phyloP scores from a whole-genome alignment of 176 grass and related monocot species.

The Luzula sylvatica region DNA sequence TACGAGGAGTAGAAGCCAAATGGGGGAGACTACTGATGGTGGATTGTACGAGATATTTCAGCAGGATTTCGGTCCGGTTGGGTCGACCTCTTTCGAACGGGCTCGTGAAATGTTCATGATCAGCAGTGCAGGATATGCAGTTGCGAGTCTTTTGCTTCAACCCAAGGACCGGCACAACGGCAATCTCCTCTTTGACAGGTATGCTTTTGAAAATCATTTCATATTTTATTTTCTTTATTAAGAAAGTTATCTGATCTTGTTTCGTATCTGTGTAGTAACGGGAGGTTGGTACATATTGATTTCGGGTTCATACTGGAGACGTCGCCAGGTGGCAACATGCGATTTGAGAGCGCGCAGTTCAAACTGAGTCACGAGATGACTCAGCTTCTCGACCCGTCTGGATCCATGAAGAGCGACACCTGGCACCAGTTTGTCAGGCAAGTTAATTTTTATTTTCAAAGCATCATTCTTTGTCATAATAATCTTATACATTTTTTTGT shows the following conservation, averaged over 20 bases:
- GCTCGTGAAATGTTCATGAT: constrained; percentile 98
- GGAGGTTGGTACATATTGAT: constrained; percentile 99
- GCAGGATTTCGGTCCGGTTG: constrained; percentile 96
- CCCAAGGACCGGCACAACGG: constrained; percentile 98
- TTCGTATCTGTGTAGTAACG: constrained; percentile 60
- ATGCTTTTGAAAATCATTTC: constrained; percentile 6
- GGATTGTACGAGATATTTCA: constrained; percentile 98
- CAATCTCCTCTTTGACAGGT: constrained; percentile 99
- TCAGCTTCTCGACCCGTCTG: constrained; percentile 95
- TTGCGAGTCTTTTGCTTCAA: constrained; percentile 95
- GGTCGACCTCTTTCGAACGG: constrained; percentile 78
- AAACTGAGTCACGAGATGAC: constrained; percentile 99
- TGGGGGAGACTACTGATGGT: constrained; percentile 99
- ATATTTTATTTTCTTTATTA: too few relatives aligned
- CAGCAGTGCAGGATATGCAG: constrained; percentile 98
- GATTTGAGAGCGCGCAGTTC: constrained; percentile 99
- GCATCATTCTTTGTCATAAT: background rate
- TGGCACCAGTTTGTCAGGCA: constrained; percentile 99
- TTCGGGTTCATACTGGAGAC: constrained; percentile 99
- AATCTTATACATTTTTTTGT: constrained; percentile 1
- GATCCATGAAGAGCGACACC: constrained; percentile 95
- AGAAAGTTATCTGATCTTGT: background rate
- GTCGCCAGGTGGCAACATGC: constrained; percentile 93
- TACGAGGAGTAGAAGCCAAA: constrained; percentile 97
- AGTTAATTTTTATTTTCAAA: constrained; percentile 12